These are phyloP conservation scores for Croton laevigatus DNA, from an alignment of 441 rosid genomes.

Conservation along the genomic window DNA sequence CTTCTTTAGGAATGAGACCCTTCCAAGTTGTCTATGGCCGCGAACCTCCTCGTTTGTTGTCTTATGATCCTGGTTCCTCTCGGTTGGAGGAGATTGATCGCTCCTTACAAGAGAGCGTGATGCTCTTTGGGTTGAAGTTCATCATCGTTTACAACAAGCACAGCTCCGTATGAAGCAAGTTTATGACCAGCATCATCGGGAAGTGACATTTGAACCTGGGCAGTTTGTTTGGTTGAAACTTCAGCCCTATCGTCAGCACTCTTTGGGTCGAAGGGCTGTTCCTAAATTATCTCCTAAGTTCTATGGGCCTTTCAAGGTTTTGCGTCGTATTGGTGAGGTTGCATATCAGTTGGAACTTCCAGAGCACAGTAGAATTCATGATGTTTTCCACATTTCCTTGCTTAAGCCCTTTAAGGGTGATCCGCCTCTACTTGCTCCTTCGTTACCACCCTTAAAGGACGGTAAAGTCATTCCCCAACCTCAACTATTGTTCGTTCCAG, in stretches of 20 bases:
- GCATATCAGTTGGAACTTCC: neutral
- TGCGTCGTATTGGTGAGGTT: neutral
- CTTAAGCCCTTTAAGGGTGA: neutral
- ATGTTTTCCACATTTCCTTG: neutral
- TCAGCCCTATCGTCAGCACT: neutral
- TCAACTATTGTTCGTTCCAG: too few species aligned
- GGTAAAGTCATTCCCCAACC: too few species aligned
- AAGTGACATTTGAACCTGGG: neutral
- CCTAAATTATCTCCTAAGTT: neutral
- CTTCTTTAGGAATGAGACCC: neutral
- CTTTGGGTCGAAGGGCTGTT: neutral
- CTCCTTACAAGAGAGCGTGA: neutral
- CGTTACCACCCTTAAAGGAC: too few species aligned
- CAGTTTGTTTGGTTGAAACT: neutral
- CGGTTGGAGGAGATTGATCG: too few species aligned
- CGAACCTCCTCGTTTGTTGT: neutral
- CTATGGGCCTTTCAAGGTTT: neutral
- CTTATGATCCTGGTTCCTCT: neutral
- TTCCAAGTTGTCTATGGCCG: neutral
- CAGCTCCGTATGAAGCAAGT: neutral
- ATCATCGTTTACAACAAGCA: neutral
- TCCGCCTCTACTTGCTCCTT: too few species aligned
- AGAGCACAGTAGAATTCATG: neutral
- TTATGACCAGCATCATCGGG: neutral
- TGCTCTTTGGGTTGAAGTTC: neutral